Percentiles rank a stretch among this genome's conserved stretches.
Conservation (phyloP, 129 eudicot genomes). For the Centella asiatica region DNA sequence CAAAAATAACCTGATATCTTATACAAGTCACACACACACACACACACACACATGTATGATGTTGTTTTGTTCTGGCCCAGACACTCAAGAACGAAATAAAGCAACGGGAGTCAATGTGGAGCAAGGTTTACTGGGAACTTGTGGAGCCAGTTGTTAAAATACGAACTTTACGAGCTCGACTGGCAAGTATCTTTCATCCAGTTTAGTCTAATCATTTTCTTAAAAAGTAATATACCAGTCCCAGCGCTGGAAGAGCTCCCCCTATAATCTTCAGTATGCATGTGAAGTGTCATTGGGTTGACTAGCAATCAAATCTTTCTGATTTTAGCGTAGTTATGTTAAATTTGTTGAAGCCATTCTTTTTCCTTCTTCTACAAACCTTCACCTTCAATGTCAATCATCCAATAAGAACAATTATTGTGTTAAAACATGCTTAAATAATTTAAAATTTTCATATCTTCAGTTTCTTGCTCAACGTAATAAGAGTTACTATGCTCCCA, state of each 20-base stretch:
- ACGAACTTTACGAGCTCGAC: constrained; percentile 87
- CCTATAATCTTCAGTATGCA: background rate
- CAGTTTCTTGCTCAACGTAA: no score
- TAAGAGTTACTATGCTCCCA: no score
- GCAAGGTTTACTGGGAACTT: constrained; percentile 71
- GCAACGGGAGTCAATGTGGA: constrained; percentile 75
- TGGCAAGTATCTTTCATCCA: constrained; percentile 47
- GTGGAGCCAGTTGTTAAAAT: constrained; percentile 64
- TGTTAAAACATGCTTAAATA: no score
- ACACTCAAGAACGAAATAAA: constrained; percentile 88
- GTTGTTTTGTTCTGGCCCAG: constrained; percentile 26
- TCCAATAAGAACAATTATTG: no score
- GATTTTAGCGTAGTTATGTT: background rate
- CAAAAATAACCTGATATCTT: no score
- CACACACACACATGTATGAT: background rate
- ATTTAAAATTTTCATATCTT: no score
- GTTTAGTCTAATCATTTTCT: no score
- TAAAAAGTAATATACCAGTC: background rate
- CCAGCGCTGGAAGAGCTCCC: background rate
- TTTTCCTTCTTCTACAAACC: background rate
- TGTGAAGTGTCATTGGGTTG: background rate
- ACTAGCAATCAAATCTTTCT: background rate
- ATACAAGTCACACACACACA: background rate
- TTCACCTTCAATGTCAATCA: no score
- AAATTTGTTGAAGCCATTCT: background rate